phyloP scores from a whole-genome alignment of 2,329 filamentous ascomycete genomes.

The Beauveria caledonica region DNA sequence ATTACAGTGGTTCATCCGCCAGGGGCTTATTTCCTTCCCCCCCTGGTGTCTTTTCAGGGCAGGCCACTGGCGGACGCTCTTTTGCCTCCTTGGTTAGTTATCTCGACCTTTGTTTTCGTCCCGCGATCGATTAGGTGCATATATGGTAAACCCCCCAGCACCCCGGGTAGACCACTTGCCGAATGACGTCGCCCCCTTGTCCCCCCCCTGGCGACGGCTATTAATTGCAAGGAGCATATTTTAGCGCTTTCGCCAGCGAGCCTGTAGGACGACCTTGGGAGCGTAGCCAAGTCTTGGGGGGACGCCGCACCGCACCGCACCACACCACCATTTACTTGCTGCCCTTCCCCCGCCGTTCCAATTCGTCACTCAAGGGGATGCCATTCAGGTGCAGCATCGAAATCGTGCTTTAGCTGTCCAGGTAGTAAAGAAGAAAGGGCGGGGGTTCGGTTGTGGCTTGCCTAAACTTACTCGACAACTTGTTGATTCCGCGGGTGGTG shows the following conservation, averaged over 20 bases:
- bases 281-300: neutral
- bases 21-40: neutral
- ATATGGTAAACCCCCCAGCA: neutral
- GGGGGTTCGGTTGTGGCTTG: neutral
- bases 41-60: neutral
- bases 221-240: slow-evolving; percentile 4
- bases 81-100: neutral
- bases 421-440: neutral
- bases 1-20: slow-evolving; percentile 7
- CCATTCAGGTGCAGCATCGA: too few species aligned
- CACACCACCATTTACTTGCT: neutral
- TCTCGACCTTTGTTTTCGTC: neutral
- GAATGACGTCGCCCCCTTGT: neutral
- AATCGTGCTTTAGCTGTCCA: neutral
- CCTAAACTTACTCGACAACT: neutral
- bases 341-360: too few species aligned
- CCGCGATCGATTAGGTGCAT: slow-evolving; percentile 3
- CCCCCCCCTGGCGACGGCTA: neutral
- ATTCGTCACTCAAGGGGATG: neutral
- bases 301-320: neutral
- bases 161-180: neutral
- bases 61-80: neutral
- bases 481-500: neutral
- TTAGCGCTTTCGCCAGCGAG: neutral
- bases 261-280: neutral